Evolutionary conservation across 2,329 filamentous ascomycete species (phyloP).

Genomic region (Talaromyces sp.): DNA sequence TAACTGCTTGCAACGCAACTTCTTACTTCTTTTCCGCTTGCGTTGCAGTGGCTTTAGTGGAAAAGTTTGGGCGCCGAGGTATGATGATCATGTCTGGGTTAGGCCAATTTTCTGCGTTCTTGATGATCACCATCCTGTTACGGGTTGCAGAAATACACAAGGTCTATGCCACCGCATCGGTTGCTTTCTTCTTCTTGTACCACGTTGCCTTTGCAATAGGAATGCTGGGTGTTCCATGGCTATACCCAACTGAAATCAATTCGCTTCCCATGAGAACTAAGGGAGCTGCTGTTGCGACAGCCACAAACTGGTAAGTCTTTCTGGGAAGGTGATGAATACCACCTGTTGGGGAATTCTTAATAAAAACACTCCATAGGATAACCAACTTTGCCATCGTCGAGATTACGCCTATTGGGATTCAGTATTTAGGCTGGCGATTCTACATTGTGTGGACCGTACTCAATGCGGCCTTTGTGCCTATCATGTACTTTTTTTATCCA

Average conservation of each 20-base stretch:
- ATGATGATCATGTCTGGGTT: constrained; percentile 50
- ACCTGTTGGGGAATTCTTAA: no score
- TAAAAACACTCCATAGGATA: neutral
- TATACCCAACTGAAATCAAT: constrained; percentile 18
- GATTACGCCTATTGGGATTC: constrained; percentile 17
- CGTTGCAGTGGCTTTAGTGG: constrained; percentile 45
- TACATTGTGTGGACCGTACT: constrained; percentile 20
- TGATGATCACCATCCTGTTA: constrained; percentile 47
- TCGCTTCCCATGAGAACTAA: constrained; percentile 14
- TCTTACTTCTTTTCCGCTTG: constrained; percentile 41
- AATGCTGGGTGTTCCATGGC: constrained; percentile 35
- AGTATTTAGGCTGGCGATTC: constrained; percentile 18
- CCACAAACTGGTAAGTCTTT: constrained; percentile 15
- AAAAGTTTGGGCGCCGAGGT: constrained; percentile 50
- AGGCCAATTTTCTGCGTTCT: constrained; percentile 48
- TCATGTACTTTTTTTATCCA: constrained; percentile 20
- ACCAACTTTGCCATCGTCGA: constrained; percentile 15
- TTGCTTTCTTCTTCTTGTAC: constrained; percentile 50
- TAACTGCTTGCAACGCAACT: constrained; percentile 52
- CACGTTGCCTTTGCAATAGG: constrained; percentile 49
- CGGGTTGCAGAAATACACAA: constrained; percentile 26
- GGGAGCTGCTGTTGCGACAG: constrained; percentile 15
- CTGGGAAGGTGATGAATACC: neutral
- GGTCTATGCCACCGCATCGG: constrained; percentile 28
- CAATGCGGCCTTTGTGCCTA: constrained; percentile 16